These are phyloP conservation scores for Saccharomyces hybrid DNA, from an alignment of 1,139 yeast genomes.

Conservation along the genomic window DNA sequence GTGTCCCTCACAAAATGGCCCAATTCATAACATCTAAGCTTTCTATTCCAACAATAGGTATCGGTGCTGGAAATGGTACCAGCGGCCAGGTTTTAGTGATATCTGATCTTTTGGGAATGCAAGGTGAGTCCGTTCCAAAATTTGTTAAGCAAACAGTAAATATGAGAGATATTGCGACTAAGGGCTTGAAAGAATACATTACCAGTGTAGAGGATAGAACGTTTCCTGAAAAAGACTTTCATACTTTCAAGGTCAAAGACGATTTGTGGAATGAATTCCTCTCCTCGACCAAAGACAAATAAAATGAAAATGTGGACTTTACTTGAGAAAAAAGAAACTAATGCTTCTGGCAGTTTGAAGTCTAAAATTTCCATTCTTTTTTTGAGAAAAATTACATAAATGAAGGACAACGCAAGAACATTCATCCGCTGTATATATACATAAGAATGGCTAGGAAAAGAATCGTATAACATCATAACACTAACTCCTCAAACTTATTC, in stretches of 20 bases:
- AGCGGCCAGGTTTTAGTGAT: constrained; percentile 89
- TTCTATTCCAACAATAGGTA: constrained; percentile 79
- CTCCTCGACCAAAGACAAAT: not conserved
- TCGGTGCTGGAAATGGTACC: constrained; percentile 83
- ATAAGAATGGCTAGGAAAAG: not conserved
- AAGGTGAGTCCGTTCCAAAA: constrained; percentile 52
- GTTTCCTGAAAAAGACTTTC: constrained; percentile 58
- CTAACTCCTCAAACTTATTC: constrained; percentile 40
- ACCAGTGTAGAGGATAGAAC: constrained; percentile 45
- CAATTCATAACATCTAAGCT: constrained; percentile 51
- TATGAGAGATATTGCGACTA: constrained; percentile 42
- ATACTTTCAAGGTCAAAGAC: constrained; percentile 64
- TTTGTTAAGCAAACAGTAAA: constrained; percentile 68
- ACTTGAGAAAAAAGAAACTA: not conserved
- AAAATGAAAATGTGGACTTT: not conserved
- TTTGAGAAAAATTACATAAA: not conserved
- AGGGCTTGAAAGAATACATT: constrained; percentile 47
- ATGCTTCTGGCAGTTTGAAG: not conserved
- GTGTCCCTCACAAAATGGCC: constrained; percentile 76
- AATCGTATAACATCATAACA: constrained; percentile 16
- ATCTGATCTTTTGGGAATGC: constrained; percentile 76
- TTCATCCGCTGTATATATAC: not conserved
- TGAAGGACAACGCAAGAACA: not conserved
- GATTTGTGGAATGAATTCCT: constrained; percentile 50
- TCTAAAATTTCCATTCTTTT: too few species aligned